Evolutionary conservation across 208 protist species (phyloP), one percentile per base, ranked within the genome.

Genomic region (Plasmodiophora brassicae): DNA sequence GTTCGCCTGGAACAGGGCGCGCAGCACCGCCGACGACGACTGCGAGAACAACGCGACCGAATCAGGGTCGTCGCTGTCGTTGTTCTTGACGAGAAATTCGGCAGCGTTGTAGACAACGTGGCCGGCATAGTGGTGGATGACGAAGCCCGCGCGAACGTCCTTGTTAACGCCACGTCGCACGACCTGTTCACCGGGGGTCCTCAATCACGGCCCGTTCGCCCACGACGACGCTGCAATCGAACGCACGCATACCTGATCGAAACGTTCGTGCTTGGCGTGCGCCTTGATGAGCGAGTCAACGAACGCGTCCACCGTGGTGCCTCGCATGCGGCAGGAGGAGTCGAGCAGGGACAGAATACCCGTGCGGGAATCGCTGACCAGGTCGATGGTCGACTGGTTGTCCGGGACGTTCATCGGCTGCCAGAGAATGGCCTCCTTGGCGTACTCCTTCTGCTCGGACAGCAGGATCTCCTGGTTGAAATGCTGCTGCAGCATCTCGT

Each of bases 401-500:
- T 89, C 87, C 35, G 60, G 87, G 5, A 89, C 57, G 43, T 89
- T 8, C 28, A 89, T 85, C 20, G 87, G 46, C 65, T 85, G 35
- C 87, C 87, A 89, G 54, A 87, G 32, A 28, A 89, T 89, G 25
- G 53, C 57, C 45, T 89, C 87, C 28, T 39, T 36, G 8, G 57
- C 57, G 60, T 89, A 89, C 45, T 89, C 87, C 85, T 88, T 88
- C 25, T 88, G 43, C 46, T 88, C 85, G 46, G 60, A 88, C 32
- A 88, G 50, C 1, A 71, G 36, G 32, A 88, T 78, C 46, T 88
- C 60, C 22, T 60, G 38, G 36, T 71, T 71, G 46, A 78, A 54
- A 35, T 78, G 50, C 86, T 90, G 53, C 54, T 90, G 85, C 87
- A 89, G 35, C 60, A 96, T 96, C 88, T 98, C 96, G 92, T 98